Evolutionary conservation across 1,284 basidiomycete species (phyloP).

Genomic region (Malassezia psittaci): DNA sequence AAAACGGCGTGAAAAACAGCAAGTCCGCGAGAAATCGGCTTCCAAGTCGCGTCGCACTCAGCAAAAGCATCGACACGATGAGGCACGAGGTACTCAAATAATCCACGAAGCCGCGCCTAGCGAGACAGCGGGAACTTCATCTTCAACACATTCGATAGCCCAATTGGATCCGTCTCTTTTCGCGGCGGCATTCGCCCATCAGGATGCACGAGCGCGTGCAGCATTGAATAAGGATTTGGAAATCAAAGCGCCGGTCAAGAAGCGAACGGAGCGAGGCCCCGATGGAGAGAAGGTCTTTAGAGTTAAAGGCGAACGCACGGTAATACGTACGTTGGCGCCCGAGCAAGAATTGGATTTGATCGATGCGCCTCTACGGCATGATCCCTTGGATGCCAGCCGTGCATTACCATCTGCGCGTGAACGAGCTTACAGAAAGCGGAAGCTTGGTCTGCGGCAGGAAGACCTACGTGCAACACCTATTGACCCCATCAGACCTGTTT

Average conservation of each 20-base stretch:
- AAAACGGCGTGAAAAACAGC: slow-evolving; percentile 5
- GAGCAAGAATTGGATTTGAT: slow-evolving; percentile 7
- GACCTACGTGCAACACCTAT: slow-evolving; percentile 10
- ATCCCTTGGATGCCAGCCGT: slow-evolving; percentile 19
- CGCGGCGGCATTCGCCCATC: slow-evolving; percentile 24
- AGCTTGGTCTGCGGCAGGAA: slow-evolving; percentile 10
- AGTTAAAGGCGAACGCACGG: slow-evolving; percentile 20
- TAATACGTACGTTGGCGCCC: slow-evolving; percentile 17
- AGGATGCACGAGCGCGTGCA: slow-evolving; percentile 22
- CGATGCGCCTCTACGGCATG: slow-evolving; percentile 19
- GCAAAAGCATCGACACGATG: not conserved
- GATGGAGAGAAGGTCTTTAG: slow-evolving; percentile 32
- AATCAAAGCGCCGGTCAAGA: not conserved
- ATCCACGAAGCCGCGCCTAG: not conserved
- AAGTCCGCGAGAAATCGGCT: not conserved
- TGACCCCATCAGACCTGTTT: not conserved
- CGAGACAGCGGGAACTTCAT: not conserved
- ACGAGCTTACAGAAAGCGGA: slow-evolving; percentile 30
- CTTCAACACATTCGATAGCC: not conserved
- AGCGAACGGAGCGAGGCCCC: slow-evolving; percentile 22
- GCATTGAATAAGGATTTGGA: slow-evolving; percentile 10
- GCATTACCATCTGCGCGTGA: slow-evolving; percentile 27
- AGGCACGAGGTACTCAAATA: not conserved
- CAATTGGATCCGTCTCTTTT: slow-evolving; percentile 34
- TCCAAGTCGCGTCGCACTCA: slow-evolving; percentile 7